phyloP scores from a whole-genome alignment of 1,139 yeast genomes.

The Lodderomyces parapsilosis region DNA sequence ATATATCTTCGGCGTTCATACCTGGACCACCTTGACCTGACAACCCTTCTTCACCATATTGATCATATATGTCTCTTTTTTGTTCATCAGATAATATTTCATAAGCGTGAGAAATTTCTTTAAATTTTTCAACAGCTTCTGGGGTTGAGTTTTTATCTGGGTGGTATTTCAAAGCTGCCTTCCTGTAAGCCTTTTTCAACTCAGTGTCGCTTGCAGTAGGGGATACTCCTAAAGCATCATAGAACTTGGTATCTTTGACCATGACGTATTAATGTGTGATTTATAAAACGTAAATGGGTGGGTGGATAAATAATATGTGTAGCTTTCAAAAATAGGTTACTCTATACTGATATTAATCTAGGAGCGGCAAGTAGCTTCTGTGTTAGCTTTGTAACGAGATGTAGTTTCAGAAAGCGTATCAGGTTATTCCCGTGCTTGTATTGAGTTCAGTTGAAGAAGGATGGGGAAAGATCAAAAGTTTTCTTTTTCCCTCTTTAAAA shows the following conservation, averaged over 20 bases:
- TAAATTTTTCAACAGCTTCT: constrained; percentile 95
- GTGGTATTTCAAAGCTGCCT: constrained; percentile 88
- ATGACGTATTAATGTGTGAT: constrained; percentile 29
- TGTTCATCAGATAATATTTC: constrained; percentile 83
- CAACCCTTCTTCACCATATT: constrained; percentile 90
- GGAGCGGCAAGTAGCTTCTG: too few species aligned
- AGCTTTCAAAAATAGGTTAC: too few species aligned
- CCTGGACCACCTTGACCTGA: constrained; percentile 72
- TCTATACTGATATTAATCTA: too few species aligned
- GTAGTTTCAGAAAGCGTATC: too few species aligned
- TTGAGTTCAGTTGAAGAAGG: background rate
- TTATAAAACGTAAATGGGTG: background rate
- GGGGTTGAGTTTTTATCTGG: constrained; percentile 82
- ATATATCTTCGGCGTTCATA: constrained; percentile 85
- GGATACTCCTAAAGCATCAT: constrained; percentile 81
- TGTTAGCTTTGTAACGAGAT: background rate
- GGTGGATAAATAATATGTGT: background rate
- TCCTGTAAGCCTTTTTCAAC: constrained; percentile 93
- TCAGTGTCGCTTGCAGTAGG: constrained; percentile 78
- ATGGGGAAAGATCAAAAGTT: background rate
- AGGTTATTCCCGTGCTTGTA: too few species aligned
- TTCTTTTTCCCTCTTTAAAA: too few species aligned
- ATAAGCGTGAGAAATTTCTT: constrained; percentile 88
- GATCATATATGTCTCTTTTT: constrained; percentile 87
- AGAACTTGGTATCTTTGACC: constrained; percentile 90